phyloP scores from a whole-genome alignment of 352 stramenopile species.

The Aphanomyces euteiches region DNA sequence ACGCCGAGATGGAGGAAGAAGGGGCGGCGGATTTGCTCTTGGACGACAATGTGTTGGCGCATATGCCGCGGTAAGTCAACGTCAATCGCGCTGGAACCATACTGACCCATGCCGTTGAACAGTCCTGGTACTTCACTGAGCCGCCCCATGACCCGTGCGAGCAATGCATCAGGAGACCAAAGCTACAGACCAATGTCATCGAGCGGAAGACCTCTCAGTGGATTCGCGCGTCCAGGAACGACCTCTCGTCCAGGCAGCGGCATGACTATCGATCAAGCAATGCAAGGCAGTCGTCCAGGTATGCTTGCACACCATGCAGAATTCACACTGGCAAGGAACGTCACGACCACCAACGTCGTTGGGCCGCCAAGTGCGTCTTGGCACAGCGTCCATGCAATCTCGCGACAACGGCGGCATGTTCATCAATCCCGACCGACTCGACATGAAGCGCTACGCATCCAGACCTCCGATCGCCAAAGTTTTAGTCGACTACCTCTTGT shows the following conservation, averaged over 20 bases:
- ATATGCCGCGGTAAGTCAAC: conserved; percentile 52
- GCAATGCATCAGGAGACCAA: conserved; percentile 42
- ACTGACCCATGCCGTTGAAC: background rate
- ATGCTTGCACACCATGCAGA: background rate
- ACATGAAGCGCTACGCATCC: conserved; percentile 87
- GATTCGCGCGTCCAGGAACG: conserved; percentile 82
- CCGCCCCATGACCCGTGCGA: conserved; percentile 59
- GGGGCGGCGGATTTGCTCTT: conserved; percentile 88
- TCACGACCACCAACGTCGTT: conserved; percentile 85
- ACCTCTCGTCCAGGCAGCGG: conserved; percentile 58
- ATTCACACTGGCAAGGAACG: conserved; percentile 40
- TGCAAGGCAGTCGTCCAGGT: conserved; percentile 61
- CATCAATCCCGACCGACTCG: conserved; percentile 87
- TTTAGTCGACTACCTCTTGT: conserved; percentile 89
- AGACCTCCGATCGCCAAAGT: conserved; percentile 81
- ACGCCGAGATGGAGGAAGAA: conserved; percentile 90
- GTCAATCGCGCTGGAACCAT: background rate
- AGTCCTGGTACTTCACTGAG: conserved; percentile 86
- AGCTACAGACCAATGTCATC: conserved; percentile 84
- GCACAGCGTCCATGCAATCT: conserved; percentile 86
- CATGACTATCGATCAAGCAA: conserved; percentile 71
- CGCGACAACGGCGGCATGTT: conserved; percentile 61
- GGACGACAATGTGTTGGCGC: conserved; percentile 89
- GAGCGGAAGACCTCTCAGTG: conserved; percentile 75
- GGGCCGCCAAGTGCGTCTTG: conserved; percentile 85